Conservation (phyloP, 306 rosid genomes). For the Cucurbita pepo region DNA sequence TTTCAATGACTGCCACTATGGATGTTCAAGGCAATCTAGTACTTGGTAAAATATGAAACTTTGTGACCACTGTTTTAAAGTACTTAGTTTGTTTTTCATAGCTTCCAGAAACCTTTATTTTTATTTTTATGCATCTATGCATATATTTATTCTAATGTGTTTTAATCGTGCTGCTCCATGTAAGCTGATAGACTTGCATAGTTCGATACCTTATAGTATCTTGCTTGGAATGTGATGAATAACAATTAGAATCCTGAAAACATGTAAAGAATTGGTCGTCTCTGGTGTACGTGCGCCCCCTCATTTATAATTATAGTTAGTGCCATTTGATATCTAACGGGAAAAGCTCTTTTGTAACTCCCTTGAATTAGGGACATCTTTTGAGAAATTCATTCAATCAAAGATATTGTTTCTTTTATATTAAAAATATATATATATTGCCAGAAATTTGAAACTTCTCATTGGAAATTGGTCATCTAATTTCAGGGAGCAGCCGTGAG, state of each 20-base stretch:
- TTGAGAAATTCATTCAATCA: no score
- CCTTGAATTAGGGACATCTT: no score
- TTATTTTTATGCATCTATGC: background rate
- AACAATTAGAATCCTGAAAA: background rate
- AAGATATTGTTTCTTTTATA: background rate
- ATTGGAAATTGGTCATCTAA: background rate
- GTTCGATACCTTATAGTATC: background rate
- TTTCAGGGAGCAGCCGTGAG: slow-evolving; percentile 81
- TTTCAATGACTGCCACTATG: slow-evolving; percentile 83
- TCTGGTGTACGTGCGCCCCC: no score
- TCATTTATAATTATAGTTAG: no score
- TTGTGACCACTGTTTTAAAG: background rate
- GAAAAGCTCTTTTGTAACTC: no score
- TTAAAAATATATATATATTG: background rate
- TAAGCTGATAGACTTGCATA: background rate
- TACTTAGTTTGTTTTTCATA: background rate
- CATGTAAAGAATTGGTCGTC: background rate
- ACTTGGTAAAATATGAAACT: slow-evolving; percentile 32
- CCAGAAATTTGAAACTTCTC: background rate
- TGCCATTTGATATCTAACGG: no score
- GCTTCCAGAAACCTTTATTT: background rate
- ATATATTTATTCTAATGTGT: background rate
- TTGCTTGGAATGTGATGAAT: background rate
- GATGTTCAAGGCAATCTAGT: slow-evolving; percentile 55
- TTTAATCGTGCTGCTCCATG: no score